These are phyloP conservation scores for Apostasia ramifera DNA, from an alignment of 106 monocot species.

Conservation along the genomic window DNA sequence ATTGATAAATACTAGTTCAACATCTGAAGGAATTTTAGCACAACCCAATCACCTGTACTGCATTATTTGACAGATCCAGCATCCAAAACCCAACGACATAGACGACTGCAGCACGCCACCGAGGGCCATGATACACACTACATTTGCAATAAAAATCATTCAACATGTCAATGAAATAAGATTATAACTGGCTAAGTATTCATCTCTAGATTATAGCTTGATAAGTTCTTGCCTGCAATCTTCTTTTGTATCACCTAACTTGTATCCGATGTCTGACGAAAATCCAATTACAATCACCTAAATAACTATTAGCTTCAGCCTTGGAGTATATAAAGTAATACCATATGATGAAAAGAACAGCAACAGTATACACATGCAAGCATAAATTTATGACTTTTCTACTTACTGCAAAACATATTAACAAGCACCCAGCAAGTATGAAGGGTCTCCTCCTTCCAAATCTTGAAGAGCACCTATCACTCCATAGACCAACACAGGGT, in stretches of 20 bases:
- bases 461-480: slow-evolving; percentile 60
- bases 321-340: no score
- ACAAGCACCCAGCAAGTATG: slow-evolving; percentile 59
- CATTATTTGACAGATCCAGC: slow-evolving; percentile 89
- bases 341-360: no score
- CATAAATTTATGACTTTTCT: not conserved
- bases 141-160: slow-evolving; percentile 2
- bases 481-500: slow-evolving; percentile 85
- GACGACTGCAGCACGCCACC: slow-evolving; percentile 76
- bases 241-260: slow-evolving; percentile 77
- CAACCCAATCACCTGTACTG: slow-evolving; percentile 56
- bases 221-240: slow-evolving; percentile 60
- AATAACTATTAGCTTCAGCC: not conserved
- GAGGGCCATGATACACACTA: slow-evolving; percentile 72
- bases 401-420: slow-evolving; percentile 79
- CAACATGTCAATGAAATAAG: not conserved
- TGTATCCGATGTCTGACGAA: slow-evolving; percentile 82
- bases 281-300: slow-evolving; percentile 80
- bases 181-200: not conserved
- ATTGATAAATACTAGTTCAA: no score
- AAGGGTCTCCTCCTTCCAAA: slow-evolving; percentile 86
- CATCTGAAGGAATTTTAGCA: no score
- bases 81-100: slow-evolving; percentile 94
- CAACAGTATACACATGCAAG: no score
- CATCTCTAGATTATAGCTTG: not conserved